Conservation (phyloP, 1,139 yeast species). For the Sugiyamaella novakii region DNA sequence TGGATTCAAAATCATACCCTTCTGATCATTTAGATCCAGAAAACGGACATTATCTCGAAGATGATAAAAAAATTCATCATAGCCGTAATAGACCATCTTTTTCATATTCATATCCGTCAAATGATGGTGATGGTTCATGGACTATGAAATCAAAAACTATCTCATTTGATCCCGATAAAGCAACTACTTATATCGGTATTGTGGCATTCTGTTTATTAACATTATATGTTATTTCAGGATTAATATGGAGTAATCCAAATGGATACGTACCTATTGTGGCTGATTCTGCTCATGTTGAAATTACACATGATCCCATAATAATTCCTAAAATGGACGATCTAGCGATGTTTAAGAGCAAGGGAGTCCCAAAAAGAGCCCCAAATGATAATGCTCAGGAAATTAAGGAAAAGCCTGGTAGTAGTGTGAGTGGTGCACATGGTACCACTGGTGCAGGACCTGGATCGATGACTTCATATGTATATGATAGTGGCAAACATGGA, state of each 20-base stretch:
- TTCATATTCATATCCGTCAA: constrained; percentile 11
- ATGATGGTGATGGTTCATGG: constrained; percentile 8
- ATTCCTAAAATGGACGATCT: constrained; percentile 20
- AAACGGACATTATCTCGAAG: constrained; percentile 10
- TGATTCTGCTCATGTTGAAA: constrained; percentile 18
- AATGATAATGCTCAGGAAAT: constrained; percentile 21
- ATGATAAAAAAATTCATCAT: constrained; percentile 7
- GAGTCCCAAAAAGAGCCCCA: constrained; percentile 22
- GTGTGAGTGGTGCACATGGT: constrained; percentile 9
- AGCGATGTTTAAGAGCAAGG: constrained; percentile 14
- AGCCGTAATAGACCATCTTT: constrained; percentile 6
- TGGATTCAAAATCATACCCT: not conserved
- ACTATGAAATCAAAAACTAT: constrained; percentile 14
- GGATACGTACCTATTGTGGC: constrained; percentile 20
- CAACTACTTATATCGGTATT: constrained; percentile 17
- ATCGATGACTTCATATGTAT: constrained; percentile 16
- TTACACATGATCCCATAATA: constrained; percentile 21
- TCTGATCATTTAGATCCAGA: constrained; percentile 5
- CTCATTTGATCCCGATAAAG: constrained; percentile 16
- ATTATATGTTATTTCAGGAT: constrained; percentile 18
- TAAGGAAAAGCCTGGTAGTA: constrained; percentile 18
- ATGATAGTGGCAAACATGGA: constrained; percentile 20
- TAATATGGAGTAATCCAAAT: constrained; percentile 11
- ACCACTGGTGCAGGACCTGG: constrained; percentile 7
- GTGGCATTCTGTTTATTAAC: constrained; percentile 18